Percentiles rank a stretch among this genome's conserved stretches.
Evolutionary conservation across 2,329 filamentous ascomycete species (phyloP).

Genomic region (Colletotrichum sp.): DNA sequence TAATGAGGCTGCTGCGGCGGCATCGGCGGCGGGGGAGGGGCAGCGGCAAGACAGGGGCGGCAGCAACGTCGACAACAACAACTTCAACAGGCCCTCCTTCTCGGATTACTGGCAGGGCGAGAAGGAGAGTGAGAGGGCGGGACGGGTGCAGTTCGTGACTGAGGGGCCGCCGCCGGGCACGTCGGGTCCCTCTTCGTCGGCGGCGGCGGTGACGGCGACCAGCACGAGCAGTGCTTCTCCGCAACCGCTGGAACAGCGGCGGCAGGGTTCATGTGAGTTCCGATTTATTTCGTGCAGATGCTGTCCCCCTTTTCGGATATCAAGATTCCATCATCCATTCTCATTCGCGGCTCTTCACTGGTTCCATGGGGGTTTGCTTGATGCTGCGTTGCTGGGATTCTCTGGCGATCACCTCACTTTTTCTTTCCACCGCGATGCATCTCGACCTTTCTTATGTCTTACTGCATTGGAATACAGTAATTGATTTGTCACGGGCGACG

Average conservation of each 20-base stretch:
- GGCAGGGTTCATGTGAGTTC: conserved; percentile 11
- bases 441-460: not conserved
- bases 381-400: not conserved
- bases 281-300: not conserved
- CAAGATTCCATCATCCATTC: not conserved
- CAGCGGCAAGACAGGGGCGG: not conserved
- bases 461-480: not conserved
- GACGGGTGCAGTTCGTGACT: conserved; percentile 40
- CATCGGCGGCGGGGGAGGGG: not conserved
- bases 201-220: not conserved
- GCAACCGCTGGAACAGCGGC: not conserved
- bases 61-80: conserved; percentile 3
- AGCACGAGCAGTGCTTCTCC: not conserved
- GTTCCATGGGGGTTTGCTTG: not conserved
- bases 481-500: not conserved
- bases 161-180: conserved; percentile 27
- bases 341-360: not conserved
- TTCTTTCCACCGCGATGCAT: not conserved
- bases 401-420: not conserved
- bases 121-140: conserved; percentile 39
- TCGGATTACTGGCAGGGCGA: conserved; percentile 51
- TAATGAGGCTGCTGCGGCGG: not conserved
- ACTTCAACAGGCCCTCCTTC: conserved; percentile 47
- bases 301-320: not conserved
- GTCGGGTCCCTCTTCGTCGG: conserved; percentile 10